phyloP scores from a whole-genome alignment of 495 filamentous ascomycete genomes.

The Penicillium bovifimosum region DNA sequence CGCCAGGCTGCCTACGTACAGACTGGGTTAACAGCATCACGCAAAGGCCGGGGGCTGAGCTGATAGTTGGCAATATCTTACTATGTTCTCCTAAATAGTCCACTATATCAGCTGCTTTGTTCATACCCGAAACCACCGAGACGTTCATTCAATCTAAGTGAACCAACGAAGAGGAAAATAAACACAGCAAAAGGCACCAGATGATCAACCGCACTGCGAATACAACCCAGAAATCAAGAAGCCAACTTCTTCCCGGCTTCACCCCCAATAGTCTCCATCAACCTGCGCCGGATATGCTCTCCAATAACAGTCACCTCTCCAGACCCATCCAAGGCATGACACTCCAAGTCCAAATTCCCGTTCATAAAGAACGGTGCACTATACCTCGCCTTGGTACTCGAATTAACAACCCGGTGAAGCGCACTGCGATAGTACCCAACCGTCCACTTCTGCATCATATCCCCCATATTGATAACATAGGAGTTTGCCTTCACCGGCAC shows the following conservation, averaged over 20 bases:
- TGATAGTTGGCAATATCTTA: too few species aligned
- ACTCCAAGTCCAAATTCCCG: not conserved
- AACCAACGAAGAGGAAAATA: too few species aligned
- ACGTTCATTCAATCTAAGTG: too few species aligned
- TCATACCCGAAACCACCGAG: too few species aligned
- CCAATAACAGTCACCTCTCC: not conserved
- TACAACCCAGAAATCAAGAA: not conserved
- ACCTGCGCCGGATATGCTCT: slow-evolving; percentile 1
- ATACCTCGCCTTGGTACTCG: slow-evolving; percentile 6
- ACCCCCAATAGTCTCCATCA: slow-evolving; percentile 1
- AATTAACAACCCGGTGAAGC: slow-evolving; percentile 17
- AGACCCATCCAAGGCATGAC: not conserved
- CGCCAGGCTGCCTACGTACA: too few species aligned
- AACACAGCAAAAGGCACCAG: too few species aligned
- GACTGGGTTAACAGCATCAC: too few species aligned
- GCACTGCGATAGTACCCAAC: slow-evolving; percentile 16
- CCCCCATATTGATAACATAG: slow-evolving; percentile 24
- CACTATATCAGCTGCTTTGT: too few species aligned
- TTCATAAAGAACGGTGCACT: slow-evolving; percentile 18
- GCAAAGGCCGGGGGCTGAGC: too few species aligned
- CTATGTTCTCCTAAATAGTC: too few species aligned
- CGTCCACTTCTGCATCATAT: slow-evolving; percentile 17
- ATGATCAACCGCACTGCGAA: too few species aligned
- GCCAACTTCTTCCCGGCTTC: not conserved
- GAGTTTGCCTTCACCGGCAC: slow-evolving; percentile 12